Evolutionary conservation across 1,139 yeast species (phyloP).

Genomic region (Taiozyma sp.): DNA sequence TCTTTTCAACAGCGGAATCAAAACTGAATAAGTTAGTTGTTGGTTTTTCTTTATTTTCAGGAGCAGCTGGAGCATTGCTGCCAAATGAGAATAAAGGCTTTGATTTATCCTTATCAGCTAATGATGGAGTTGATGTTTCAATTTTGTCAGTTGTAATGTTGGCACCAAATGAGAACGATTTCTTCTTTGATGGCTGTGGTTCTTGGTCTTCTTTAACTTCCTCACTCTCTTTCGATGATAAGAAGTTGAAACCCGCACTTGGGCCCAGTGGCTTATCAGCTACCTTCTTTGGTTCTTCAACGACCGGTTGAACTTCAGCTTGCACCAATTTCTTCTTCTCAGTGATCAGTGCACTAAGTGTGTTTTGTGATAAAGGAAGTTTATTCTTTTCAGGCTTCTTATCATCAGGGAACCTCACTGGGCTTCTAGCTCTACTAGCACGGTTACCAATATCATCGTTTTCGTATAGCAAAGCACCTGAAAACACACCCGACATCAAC

Average conservation of each 20-base stretch:
- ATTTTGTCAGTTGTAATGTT: background rate
- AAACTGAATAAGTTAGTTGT: background rate
- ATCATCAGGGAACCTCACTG: constrained; percentile 16
- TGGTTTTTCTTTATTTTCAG: constrained; percentile 2
- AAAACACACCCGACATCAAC: constrained; percentile 19
- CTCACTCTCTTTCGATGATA: constrained; percentile 3
- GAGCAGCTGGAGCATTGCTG: background rate
- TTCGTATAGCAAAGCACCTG: constrained; percentile 22
- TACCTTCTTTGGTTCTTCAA: constrained; percentile 3
- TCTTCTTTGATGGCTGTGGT: background rate
- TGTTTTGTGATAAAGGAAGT: constrained; percentile 6
- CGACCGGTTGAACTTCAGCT: constrained; percentile 2
- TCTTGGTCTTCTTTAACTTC: background rate
- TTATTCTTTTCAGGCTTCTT: background rate
- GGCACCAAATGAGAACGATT: constrained; percentile 1
- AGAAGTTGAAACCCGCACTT: constrained; percentile 25
- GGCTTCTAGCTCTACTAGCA: constrained; percentile 11
- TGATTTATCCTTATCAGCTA: constrained; percentile 1
- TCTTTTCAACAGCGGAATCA: background rate
- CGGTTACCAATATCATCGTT: constrained; percentile 12
- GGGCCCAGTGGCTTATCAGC: constrained; percentile 15
- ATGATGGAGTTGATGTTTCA: constrained; percentile 3
- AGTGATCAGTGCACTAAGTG: constrained; percentile 12
- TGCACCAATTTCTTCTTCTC: constrained; percentile 12
- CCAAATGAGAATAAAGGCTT: constrained; percentile 8